Evolutionary conservation across 2,329 filamentous ascomycete species (phyloP), one percentile per base, ranked within the genome.

Genomic region (Scytalidium sp.): DNA sequence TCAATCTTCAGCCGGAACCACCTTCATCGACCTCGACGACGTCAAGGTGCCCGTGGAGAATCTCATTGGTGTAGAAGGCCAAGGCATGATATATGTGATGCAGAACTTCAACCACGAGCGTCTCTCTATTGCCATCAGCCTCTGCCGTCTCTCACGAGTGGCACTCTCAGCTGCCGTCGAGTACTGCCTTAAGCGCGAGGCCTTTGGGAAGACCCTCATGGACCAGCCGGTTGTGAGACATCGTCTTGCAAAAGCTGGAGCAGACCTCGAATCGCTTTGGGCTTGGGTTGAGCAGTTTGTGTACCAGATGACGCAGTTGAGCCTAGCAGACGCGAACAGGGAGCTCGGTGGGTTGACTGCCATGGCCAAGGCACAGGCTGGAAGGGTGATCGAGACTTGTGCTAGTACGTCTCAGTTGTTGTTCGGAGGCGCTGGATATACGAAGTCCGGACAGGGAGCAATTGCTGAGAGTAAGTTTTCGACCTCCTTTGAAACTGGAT

Each of bases 61-160:
- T 62, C 67, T 90, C 7, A 81, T 91, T 50, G 87, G 87, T 3
- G 58, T 74, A 19, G 87, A 90, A 64, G 86, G 85, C 10, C 71
- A 79, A 60, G 87, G 87, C 4, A 90, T 91, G 85, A 77, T 74
- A 51, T 87, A 88, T 61, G 80, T 87, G 60, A 88, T 88, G 84
- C 85, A 81, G 47, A 88, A 90, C 69, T 90, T 90, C 77, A 90
- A 90, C 70, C 86, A 90, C 65, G 87, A 91, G 66, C 79, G 87
- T 0, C 72, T 90, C 10, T 76, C 75, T 15, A 87, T 90, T 54
- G 75, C 82, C 1, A 79, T 90, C 13, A 78, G 79, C 0, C 77
- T 79, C 1, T 86, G 84, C 2, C 74, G 87, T 2, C 75, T 83
- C 59, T 75, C 84, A 0, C 74, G 79, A 8, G 81, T 86, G 2